Conservation (phyloP, 306 rosid genomes). For the Acacia crassicarpa region DNA sequence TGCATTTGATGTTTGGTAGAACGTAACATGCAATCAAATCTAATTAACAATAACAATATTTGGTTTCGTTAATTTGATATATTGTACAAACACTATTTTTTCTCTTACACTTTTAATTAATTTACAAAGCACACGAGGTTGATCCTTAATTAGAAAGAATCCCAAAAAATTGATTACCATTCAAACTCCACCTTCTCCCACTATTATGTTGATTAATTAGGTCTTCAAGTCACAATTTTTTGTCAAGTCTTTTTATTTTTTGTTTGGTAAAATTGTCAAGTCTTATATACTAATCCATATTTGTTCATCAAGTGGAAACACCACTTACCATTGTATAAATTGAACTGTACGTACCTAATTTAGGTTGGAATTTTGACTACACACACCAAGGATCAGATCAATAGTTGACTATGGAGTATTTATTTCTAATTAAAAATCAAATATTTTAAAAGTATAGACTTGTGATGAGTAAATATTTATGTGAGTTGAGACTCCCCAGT, state of each 20-base stretch:
- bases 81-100: not conserved
- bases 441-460: not conserved
- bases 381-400: not conserved
- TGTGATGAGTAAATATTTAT: not conserved
- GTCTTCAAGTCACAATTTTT: not conserved
- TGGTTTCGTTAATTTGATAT: not conserved
- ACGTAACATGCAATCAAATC: not conserved
- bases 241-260: too few relatives aligned
- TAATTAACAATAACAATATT: not conserved
- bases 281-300: not conserved
- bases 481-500: not conserved
- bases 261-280: too few relatives aligned
- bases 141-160: not conserved
- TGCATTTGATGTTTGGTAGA: not conserved
- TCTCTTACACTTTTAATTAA: not conserved
- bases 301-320: slow-evolving; percentile 10
- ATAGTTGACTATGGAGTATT: slow-evolving; percentile 16
- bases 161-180: not conserved
- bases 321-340: not conserved
- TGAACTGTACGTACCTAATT: slow-evolving; percentile 17
- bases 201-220: not conserved
- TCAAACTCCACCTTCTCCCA: not conserved
- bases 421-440: not conserved
- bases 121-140: not conserved
- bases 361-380: slow-evolving; percentile 8